A percentile compares a stretch with the other conserved stretches of the same genome.
phyloP scores from a whole-genome alignment of 805 yeast species.

The Monosporozyma unispora region DNA sequence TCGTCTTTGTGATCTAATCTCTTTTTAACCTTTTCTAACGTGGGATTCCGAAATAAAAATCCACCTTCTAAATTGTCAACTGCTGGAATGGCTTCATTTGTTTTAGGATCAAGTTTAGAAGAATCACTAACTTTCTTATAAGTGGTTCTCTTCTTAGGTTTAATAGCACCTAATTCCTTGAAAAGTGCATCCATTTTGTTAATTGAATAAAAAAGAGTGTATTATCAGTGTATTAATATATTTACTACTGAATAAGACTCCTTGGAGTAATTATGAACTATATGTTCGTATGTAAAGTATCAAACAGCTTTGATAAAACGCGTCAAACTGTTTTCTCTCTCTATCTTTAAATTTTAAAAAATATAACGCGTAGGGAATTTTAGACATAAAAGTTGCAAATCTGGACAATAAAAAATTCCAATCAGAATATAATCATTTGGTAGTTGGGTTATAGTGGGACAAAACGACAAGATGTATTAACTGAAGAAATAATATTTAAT shows the following conservation, averaged over 20 bases:
- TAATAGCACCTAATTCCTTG: conserved; percentile 10
- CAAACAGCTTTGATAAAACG: background rate
- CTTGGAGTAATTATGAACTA: no score
- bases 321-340: background rate
- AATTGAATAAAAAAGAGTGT: background rate
- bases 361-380: background rate
- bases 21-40: conserved; percentile 15
- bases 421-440: no score
- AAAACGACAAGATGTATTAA: background rate
- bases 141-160: conserved; percentile 16
- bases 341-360: no score
- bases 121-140: conserved; percentile 12
- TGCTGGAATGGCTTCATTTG: conserved; percentile 5
- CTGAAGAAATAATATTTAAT: background rate
- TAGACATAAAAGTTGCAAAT: no score
- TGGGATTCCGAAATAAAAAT: conserved; percentile 19
- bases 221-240: background rate
- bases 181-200: conserved; percentile 21
- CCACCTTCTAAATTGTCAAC: conserved; percentile 9
- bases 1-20: conserved; percentile 12
- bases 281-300: background rate
- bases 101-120: conserved; percentile 7
- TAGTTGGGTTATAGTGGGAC: no score
- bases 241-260: no score
- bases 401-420: no score